Base-by-base conservation (phyloP, 805 yeast species). In the Schizosaccharomyces osmophilus region DNA sequence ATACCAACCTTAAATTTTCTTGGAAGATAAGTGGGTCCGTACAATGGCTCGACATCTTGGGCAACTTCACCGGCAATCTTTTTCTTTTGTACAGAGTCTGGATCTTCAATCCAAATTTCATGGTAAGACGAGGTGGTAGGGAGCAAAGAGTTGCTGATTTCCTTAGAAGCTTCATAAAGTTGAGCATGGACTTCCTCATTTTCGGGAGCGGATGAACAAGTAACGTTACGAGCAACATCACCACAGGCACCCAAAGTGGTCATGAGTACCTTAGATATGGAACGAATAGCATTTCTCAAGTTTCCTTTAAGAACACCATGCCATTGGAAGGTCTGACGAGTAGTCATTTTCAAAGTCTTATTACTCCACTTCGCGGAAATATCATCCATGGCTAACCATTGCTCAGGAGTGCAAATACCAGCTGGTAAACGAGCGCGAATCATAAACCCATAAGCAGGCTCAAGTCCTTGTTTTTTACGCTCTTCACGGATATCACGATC, bases 181-280 rank as follows among this genome's bases (percentile, higher is more conserved):
- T 89, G 89, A 41, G 74, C 73, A 71, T 90, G 97, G 61, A 90
- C 78, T 69, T 82, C 82, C 61, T 88, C 85, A 69, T 87, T 87
- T 39, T 79, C 79, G 19, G 97, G 97, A 41, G 87, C 76, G n/a
- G 95, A 95, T 63, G 90, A 80, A 62, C 85, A 79, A 83, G 89
- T 90, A 55, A 90, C 96, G 70, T 90, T 90, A 62, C 97, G 84
- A 75, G 87, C 86, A 55, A 90, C 97, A 75, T 90, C 97, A 77
- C 97, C 97, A 78, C 97, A 90, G 0, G 97, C 97, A 63, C 95
- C 97, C 63, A 90, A 79, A 8, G 97, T 89, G 70, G 93, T 97
- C 84, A 90, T 79, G 67, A 90, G 78, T 5, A 83, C 84, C 19
- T 94, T 76, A 71, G 90, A 90, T 83, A 90, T 88, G 48, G 90